Evolutionary conservation across 805 yeast species (phyloP).

Genomic region (Starmerella sirachaensis): DNA sequence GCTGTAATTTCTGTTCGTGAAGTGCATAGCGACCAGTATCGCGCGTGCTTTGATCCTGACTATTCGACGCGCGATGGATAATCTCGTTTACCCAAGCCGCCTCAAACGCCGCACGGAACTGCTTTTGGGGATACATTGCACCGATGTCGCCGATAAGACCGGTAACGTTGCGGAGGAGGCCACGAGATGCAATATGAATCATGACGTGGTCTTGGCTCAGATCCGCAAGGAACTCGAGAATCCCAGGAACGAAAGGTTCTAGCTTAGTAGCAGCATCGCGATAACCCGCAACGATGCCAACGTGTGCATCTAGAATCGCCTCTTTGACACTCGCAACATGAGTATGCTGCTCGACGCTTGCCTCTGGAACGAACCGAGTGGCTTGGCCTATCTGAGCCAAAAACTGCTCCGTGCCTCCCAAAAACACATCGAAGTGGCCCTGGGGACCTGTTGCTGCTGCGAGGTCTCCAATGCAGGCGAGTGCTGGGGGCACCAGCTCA

Average conservation of each 20-base stretch:
- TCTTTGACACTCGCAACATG: slow-evolving; percentile 63
- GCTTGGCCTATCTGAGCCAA: slow-evolving; percentile 32
- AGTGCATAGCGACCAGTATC: slow-evolving; percentile 99
- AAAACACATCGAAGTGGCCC: slow-evolving; percentile 57
- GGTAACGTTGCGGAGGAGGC: slow-evolving; percentile 68
- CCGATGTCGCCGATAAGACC: slow-evolving; percentile 92
- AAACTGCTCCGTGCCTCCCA: slow-evolving; percentile 67
- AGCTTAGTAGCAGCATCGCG: slow-evolving; percentile 55
- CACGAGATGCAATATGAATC: slow-evolving; percentile 41
- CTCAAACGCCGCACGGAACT: slow-evolving; percentile 50
- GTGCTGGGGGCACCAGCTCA: slow-evolving; percentile 73
- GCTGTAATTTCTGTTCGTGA: too few relatives aligned
- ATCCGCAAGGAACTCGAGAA: slow-evolving; percentile 55
- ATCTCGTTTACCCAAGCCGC: slow-evolving; percentile 73
- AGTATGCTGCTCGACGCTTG: slow-evolving; percentile 63
- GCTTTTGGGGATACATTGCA: slow-evolving; percentile 69
- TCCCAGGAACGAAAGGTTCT: slow-evolving; percentile 51
- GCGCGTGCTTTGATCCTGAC: slow-evolving; percentile 52
- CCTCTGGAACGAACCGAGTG: slow-evolving; percentile 32
- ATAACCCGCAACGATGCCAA: slow-evolving; percentile 89
- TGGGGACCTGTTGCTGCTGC: slow-evolving; percentile 83
- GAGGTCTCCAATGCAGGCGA: slow-evolving; percentile 91
- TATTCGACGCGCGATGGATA: slow-evolving; percentile 60
- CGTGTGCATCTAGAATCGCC: slow-evolving; percentile 89
- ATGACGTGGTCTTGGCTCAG: slow-evolving; percentile 51